phyloP scores from a whole-genome alignment of 441 rosid species.

The Isatis lusitanica region DNA sequence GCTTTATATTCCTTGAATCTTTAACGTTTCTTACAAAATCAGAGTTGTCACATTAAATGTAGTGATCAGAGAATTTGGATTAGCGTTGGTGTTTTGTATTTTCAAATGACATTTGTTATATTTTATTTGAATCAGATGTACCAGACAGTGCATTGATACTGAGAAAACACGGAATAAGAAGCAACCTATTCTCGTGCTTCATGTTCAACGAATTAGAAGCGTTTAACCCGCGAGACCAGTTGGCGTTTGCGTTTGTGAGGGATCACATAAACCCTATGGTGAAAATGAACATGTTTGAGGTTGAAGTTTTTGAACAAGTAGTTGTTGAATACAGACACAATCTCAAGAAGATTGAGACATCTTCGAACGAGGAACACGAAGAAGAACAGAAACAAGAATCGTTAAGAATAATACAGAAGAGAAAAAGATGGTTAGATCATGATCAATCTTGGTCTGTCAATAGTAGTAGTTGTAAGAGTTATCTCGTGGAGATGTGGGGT shows the following conservation, averaged over 20 bases:
- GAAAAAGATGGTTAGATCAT: constrained; percentile 38
- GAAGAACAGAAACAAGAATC: constrained; percentile 5
- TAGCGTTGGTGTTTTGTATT: not conserved
- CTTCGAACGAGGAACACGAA: constrained; percentile 18
- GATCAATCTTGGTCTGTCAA: constrained; percentile 44
- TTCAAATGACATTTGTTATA: not conserved
- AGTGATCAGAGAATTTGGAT: not conserved
- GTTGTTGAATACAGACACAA: constrained; percentile 74
- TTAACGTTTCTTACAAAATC: not conserved
- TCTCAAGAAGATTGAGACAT: constrained; percentile 40
- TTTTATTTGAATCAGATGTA: constrained; percentile 51
- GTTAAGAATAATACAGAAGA: constrained; percentile 12
- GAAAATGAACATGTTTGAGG: constrained; percentile 77
- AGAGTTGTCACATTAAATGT: not conserved
- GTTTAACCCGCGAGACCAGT: constrained; percentile 80
- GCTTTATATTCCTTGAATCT: not conserved
- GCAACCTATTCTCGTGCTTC: constrained; percentile 74
- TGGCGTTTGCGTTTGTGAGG: constrained; percentile 77
- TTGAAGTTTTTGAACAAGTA: constrained; percentile 76
- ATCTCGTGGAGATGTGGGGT: constrained; percentile 62
- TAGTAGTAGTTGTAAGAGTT: constrained; percentile 51
- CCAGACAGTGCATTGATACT: constrained; percentile 75
- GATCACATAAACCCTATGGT: constrained; percentile 61
- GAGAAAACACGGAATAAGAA: constrained; percentile 58
- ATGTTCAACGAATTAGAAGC: constrained; percentile 81